Evolutionary conservation across 1,284 basidiomycete genomes (phyloP).

Genomic region (Rhodotorula sp.): DNA sequence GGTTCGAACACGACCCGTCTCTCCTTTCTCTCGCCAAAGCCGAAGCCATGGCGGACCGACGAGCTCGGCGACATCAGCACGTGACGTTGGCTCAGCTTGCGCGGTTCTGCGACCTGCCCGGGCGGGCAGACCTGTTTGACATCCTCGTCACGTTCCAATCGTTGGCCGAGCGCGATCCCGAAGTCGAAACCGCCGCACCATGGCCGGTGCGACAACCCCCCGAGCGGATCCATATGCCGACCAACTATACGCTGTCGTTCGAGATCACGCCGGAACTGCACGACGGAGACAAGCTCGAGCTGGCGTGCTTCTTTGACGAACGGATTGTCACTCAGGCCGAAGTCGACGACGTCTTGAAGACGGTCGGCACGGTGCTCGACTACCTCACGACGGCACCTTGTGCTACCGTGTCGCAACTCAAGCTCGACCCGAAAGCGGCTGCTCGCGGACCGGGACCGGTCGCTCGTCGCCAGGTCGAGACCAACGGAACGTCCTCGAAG

Average conservation of each 20-base stretch:
- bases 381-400: slow-evolving; percentile 29
- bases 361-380: slow-evolving; percentile 25
- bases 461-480: neutral
- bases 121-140: slow-evolving; percentile 33
- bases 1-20: slow-evolving; percentile 8
- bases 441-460: neutral
- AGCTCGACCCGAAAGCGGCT: slow-evolving; percentile 1
- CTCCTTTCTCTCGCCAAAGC: slow-evolving; percentile 27
- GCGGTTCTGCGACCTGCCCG: slow-evolving; percentile 14
- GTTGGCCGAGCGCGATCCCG: slow-evolving; percentile 33
- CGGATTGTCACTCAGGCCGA: slow-evolving; percentile 12
- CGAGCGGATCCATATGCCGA: slow-evolving; percentile 41
- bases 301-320: slow-evolving; percentile 39
- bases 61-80: slow-evolving; percentile 34
- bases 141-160: slow-evolving; percentile 42
- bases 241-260: slow-evolving; percentile 40
- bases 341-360: slow-evolving; percentile 21
- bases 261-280: slow-evolving; percentile 36
- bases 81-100: slow-evolving; percentile 32
- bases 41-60: slow-evolving; percentile 31
- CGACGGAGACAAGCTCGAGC: slow-evolving; percentile 29
- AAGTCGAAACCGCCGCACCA: slow-evolving; percentile 6
- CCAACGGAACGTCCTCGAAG: no score
- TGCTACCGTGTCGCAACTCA: slow-evolving; percentile 12
- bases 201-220: slow-evolving; percentile 41